phyloP scores from a whole-genome alignment of 2,329 filamentous ascomycete species.

The Fusarium cicatricum region DNA sequence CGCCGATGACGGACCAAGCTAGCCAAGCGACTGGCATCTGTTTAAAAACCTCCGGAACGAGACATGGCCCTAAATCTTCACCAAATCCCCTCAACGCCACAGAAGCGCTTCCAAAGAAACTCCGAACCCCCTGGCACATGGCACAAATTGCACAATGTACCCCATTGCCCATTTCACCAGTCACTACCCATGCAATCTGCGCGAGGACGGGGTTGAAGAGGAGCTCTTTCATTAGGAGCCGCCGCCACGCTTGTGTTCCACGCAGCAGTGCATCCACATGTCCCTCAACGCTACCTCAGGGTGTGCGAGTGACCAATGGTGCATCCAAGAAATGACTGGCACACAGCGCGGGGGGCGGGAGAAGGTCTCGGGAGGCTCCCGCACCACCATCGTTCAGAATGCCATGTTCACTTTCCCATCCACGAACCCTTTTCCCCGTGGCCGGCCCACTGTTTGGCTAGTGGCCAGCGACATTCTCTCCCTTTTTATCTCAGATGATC shows the following conservation, averaged over 20 bases:
- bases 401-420: conserved; percentile 8
- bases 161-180: background rate
- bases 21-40: conserved; percentile 3
- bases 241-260: conserved; percentile 12
- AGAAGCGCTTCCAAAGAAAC: background rate
- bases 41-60: conserved; percentile 25
- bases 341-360: conserved; percentile 29
- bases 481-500: background rate
- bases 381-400: conserved; percentile 28
- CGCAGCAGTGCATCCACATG: conserved; percentile 19
- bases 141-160: conserved; percentile 23
- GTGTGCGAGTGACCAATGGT: conserved; percentile 26
- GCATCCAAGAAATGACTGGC: conserved; percentile 23
- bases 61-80: conserved; percentile 15
- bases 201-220: background rate
- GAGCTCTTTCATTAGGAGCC: conserved; percentile 17
- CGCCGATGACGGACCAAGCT: background rate
- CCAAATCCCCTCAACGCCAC: conserved; percentile 24
- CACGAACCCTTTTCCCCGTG: background rate
- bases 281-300: conserved; percentile 14
- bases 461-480: background rate
- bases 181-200: conserved; percentile 3
- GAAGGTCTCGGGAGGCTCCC: conserved; percentile 37
- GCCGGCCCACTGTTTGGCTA: background rate
- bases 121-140: conserved; percentile 21